Evolutionary conservation across 192 early-diverging fungal species (phyloP).

Genomic region (Gaertneriomyces sp.): DNA sequence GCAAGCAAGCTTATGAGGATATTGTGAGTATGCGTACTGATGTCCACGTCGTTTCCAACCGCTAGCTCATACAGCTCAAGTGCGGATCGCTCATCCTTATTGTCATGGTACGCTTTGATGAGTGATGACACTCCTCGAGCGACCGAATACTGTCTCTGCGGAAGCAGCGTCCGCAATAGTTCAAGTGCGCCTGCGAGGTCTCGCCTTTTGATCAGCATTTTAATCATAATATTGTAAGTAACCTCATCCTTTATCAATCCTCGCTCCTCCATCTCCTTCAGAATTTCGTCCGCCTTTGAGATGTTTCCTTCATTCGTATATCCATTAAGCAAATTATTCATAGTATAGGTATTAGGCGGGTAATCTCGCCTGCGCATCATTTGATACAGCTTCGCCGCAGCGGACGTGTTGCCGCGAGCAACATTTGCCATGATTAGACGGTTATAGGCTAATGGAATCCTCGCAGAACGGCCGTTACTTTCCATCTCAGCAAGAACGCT

Average conservation of each 20-base stretch:
- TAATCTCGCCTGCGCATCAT: background rate
- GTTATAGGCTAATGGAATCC: background rate
- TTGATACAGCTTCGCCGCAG: constrained; percentile 1
- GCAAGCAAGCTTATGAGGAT: too few relatives aligned
- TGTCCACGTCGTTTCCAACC: too few relatives aligned
- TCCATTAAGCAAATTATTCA: background rate
- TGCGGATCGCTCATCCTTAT: too few relatives aligned
- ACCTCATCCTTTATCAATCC: background rate
- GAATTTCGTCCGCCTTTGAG: background rate
- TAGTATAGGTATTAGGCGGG: background rate
- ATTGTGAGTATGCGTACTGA: too few relatives aligned
- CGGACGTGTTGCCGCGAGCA: background rate
- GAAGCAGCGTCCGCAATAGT: background rate
- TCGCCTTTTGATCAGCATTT: background rate
- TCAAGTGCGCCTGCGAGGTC: background rate
- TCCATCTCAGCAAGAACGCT: too few relatives aligned
- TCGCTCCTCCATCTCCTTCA: background rate
- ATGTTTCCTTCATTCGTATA: background rate
- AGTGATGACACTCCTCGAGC: too few relatives aligned
- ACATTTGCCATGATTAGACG: background rate
- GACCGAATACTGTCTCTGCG: background rate
- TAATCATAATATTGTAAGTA: background rate
- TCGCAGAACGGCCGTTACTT: too few relatives aligned
- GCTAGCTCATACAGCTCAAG: too few relatives aligned
- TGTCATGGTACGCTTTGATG: too few relatives aligned